A percentile compares a stretch with the other conserved stretches of the same genome.
phyloP scores from a whole-genome alignment of 2,329 filamentous ascomycete genomes.

The Alternaria sp. region DNA sequence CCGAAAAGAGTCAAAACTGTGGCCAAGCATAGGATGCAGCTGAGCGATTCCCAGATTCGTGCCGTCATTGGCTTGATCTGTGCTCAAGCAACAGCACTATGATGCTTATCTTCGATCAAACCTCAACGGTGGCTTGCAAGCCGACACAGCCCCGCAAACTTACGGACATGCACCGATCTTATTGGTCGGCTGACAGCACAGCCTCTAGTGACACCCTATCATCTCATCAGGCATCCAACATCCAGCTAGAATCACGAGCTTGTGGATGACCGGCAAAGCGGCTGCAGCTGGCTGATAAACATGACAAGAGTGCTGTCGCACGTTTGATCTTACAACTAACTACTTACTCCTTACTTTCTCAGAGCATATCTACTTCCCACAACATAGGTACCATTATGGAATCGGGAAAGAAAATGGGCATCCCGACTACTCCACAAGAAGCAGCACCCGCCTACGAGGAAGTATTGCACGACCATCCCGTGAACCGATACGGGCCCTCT shows the following conservation, averaged over 20 bases:
- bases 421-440: conserved; percentile 20
- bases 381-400: background rate
- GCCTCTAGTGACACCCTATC: conserved; percentile 1
- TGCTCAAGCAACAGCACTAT: background rate
- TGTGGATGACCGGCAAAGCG: background rate
- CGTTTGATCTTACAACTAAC: background rate
- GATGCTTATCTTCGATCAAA: background rate
- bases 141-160: background rate
- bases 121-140: conserved; percentile 5
- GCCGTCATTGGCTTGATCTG: background rate
- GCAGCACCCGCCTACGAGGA: conserved; percentile 40
- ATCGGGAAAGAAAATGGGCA: conserved; percentile 20
- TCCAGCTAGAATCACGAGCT: background rate
- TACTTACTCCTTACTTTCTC: background rate
- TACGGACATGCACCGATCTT: background rate
- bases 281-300: background rate
- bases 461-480: conserved; percentile 30
- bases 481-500: conserved; percentile 23
- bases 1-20: background rate
- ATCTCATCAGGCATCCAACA: conserved; percentile 1
- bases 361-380: background rate
- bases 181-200: conserved; percentile 6
- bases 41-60: background rate
- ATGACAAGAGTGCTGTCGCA: background rate
- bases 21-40: background rate